Conservation (phyloP, 148 eudicot species). For the Talinum fruticosum region DNA sequence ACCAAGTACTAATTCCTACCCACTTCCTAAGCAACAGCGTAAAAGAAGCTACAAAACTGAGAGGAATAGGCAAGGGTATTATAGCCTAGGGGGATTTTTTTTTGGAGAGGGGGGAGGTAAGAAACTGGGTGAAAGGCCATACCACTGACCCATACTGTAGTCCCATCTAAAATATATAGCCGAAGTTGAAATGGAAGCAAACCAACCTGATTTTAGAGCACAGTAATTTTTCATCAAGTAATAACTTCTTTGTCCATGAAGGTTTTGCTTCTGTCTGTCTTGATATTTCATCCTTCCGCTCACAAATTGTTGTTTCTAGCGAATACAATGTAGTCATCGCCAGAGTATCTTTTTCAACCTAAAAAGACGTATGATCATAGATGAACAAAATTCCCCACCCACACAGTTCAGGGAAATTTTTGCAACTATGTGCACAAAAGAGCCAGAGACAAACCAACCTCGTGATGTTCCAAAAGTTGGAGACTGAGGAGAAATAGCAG, state of each 20-base stretch:
- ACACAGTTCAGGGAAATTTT: not conserved
- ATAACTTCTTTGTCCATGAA: conserved; percentile 85
- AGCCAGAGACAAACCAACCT: conserved; percentile 36
- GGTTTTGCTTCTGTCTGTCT: conserved; percentile 48
- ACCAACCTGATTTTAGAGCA: conserved; percentile 84
- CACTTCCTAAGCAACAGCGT: no score
- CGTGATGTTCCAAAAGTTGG: conserved; percentile 34
- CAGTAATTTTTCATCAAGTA: conserved; percentile 59
- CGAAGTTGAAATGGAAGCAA: not conserved
- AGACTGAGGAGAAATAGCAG: conserved; percentile 80
- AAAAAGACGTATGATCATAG: not conserved
- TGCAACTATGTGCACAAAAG: not conserved
- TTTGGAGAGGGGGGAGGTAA: no score
- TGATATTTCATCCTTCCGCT: conserved; percentile 55
- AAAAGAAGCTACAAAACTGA: no score
- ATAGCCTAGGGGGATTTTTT: no score
- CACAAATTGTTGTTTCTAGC: conserved; percentile 66
- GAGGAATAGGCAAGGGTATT: no score
- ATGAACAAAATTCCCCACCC: not conserved
- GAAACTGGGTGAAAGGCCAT: not conserved
- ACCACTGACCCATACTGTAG: not conserved
- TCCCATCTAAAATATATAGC: not conserved
- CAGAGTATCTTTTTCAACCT: conserved; percentile 50
- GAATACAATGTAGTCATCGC: conserved; percentile 74
- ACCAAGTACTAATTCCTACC: no score